Evolutionary conservation across 208 protist genomes (phyloP), one percentile per base, ranked within the genome.

Genomic region (Balamuthia mandrillaris): DNA sequence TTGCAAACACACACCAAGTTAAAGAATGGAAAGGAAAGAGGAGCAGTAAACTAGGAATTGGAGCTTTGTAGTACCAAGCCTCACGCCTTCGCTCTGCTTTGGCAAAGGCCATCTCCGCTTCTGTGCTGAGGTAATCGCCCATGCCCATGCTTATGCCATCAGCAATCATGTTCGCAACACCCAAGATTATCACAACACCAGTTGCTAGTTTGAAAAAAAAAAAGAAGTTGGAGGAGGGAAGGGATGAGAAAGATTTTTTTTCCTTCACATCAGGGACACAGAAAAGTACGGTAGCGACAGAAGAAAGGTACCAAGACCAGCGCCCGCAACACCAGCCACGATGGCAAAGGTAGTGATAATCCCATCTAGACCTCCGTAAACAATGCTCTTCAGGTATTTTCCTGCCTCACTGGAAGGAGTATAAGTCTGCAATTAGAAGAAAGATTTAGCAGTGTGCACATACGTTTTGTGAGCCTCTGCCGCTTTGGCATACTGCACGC

Each of bases 291-390:
- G 96, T 88, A 44, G 96, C 93, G 21, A 93, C 89, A 56, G 90
- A 94, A 6, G 63, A 3, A 16, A 75, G 27, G 39, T 86, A n/a
- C 18, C n/a, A n/a, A n/a, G n/a, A n/a, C n/a, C n/a, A n/a, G 70
- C 87, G 16, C 95, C 96, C 24, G 93, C 94, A 0, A 95, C 95
- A 41, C 93, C 95, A 0, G 95, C 89, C 82, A 97, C 95, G 81
- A 97, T 94, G 37, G 96, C 95, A 92, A 98, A 97, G n/a, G 95
- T 97, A 7, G 96, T 98, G 61, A 96, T 95, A 51, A 97, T 97
- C 66, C 96, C 96, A 87, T 98, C 96, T 10, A 98, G 87, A 5
- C 96, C 96, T 66, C 96, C 96, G 88, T 97, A 97, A 1, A 98
- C 94, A 21, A 97, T 91, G 6, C 92, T 95, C 88, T 98, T 97